These are phyloP conservation scores for Phytophthora citrophthora DNA, from an alignment of 352 stramenopile genomes.

Conservation along the genomic window DNA sequence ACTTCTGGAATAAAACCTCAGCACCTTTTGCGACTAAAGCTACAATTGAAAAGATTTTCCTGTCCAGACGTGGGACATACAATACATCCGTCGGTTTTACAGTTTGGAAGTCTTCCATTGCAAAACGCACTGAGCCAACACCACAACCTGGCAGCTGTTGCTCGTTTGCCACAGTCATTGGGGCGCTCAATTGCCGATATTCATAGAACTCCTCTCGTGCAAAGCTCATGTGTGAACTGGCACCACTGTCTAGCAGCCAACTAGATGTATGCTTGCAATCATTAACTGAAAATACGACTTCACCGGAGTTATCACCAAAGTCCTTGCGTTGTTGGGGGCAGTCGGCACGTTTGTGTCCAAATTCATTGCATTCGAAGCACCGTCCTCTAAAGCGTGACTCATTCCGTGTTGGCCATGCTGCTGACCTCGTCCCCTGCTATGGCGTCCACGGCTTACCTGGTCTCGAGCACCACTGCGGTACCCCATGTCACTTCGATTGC, in stretches of 20 bases:
- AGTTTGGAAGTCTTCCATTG: neutral
- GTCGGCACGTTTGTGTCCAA: no score
- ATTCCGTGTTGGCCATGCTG: no score
- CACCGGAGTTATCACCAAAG: no score
- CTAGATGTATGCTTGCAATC: no score
- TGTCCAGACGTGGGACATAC: neutral
- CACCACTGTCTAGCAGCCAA: slow-evolving; percentile 27
- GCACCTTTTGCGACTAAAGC: neutral
- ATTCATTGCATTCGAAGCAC: neutral
- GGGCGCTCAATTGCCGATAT: neutral
- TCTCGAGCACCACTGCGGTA: no score
- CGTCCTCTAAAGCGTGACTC: no score
- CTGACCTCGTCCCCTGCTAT: no score
- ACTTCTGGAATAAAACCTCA: neutral
- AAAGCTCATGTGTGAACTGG: slow-evolving; percentile 1
- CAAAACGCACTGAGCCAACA: neutral
- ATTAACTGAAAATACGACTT: no score
- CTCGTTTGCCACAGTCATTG: neutral
- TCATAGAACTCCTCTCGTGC: neutral
- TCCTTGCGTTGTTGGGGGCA: no score
- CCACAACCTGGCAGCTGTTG: neutral
- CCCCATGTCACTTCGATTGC: no score
- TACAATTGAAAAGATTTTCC: neutral
- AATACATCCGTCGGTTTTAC: neutral
- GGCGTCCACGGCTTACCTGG: no score